Conservation (phyloP, 2,329 filamentous ascomycete species). For the Graphilbum ipis-grandicollis region DNA sequence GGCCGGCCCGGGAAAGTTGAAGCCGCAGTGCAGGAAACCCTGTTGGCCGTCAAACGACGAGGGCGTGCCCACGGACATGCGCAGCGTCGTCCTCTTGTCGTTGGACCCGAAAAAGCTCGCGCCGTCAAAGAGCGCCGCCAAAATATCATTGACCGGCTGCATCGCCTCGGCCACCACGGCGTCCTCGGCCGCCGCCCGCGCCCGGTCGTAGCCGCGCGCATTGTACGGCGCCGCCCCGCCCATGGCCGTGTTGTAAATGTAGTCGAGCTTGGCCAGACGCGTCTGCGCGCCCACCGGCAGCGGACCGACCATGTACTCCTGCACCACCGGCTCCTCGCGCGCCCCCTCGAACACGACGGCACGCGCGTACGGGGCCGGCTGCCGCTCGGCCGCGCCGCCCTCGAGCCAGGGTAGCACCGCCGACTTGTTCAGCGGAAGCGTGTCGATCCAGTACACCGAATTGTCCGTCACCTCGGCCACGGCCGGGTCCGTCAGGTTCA, state of each 20-base stretch:
- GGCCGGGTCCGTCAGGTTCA: conserved; percentile 25
- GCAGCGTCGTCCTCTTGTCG: background rate
- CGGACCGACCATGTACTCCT: conserved; percentile 32
- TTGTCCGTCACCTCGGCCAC: conserved; percentile 24
- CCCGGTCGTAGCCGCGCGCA: conserved; percentile 11
- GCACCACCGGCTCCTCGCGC: conserved; percentile 22
- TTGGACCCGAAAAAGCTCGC: conserved; percentile 15
- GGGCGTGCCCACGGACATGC: background rate
- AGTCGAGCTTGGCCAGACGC: conserved; percentile 20
- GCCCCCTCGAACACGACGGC: conserved; percentile 22
- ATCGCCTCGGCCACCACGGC: conserved; percentile 13
- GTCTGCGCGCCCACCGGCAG: conserved; percentile 22
- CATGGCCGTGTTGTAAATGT: conserved; percentile 24
- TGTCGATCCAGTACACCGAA: conserved; percentile 27
- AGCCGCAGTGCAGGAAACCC: conserved; percentile 18
- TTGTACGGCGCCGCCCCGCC: conserved; percentile 19
- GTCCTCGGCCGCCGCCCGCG: background rate
- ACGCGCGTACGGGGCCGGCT: conserved; percentile 24
- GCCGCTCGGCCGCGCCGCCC: conserved; percentile 8
- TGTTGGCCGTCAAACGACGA: background rate
- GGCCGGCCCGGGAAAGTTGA: conserved; percentile 21
- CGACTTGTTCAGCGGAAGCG: conserved; percentile 29
- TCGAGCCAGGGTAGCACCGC: conserved; percentile 26
- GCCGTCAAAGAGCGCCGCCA: conserved; percentile 18
- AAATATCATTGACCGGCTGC: conserved; percentile 22